These are phyloP conservation scores for Neoscytalidium dimidiatum DNA, from an alignment of 2,329 filamentous ascomycete species.

Conservation along the genomic window DNA sequence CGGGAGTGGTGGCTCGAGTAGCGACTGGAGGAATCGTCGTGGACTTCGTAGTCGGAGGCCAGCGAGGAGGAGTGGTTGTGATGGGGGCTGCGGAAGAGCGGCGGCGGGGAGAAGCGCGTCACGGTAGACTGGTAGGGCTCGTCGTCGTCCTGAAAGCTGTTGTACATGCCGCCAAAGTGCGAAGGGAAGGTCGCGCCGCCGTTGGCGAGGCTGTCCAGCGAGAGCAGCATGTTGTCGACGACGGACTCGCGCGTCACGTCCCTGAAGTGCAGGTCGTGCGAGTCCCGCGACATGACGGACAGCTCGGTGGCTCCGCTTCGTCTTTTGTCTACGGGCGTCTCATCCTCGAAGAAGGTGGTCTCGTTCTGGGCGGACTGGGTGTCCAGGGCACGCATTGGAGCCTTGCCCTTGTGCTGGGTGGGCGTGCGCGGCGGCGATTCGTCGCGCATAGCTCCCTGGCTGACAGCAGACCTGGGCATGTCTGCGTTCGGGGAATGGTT, in stretches of 20 bases:
- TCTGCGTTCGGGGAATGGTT: conserved; percentile 1
- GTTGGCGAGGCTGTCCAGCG: conserved; percentile 72
- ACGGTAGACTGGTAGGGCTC: conserved; percentile 41
- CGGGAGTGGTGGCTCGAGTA: conserved; percentile 47
- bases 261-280: conserved; percentile 83
- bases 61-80: conserved; percentile 63
- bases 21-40: conserved; percentile 39
- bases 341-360: conserved; percentile 22
- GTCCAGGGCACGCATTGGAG: conserved; percentile 16
- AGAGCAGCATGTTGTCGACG: conserved; percentile 93
- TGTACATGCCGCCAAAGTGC: conserved; percentile 31
- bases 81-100: conserved; percentile 50
- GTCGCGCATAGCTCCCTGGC: conserved; percentile 18
- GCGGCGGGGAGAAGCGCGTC: conserved; percentile 32
- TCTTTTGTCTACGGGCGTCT: conserved; percentile 22
- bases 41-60: conserved; percentile 51
- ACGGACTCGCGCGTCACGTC: conserved; percentile 84
- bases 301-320: conserved; percentile 15
- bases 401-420: conserved; percentile 7
- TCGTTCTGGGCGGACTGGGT: background rate
- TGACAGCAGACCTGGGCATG: background rate
- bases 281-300: conserved; percentile 53
- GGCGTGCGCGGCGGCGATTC: conserved; percentile 19
- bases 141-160: conserved; percentile 43
- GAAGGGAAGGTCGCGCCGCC: conserved; percentile 36